Percentiles rank a stretch among this genome's conserved stretches.
Conservation (phyloP, 2,329 filamentous ascomycete genomes). For the Dothidotthia symphoricarpi region DNA sequence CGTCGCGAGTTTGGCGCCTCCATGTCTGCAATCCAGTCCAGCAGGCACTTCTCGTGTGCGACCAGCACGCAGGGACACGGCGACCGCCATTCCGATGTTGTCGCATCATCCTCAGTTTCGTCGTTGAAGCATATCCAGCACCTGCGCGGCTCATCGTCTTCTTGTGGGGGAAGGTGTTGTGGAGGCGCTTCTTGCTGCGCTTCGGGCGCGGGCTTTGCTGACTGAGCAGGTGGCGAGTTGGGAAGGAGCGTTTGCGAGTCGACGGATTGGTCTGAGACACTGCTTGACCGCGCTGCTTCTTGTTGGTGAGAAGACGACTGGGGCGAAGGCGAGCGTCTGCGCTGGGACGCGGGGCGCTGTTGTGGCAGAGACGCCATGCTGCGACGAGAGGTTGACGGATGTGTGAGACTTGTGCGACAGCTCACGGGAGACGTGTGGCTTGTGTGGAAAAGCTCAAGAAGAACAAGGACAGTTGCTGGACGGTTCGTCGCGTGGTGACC, state of each 20-base stretch:
- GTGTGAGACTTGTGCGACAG: not conserved
- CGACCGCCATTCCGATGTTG: slow-evolving; percentile 70
- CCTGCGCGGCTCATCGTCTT: slow-evolving; percentile 48
- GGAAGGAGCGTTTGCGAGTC: slow-evolving; percentile 49
- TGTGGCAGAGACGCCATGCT: slow-evolving; percentile 47
- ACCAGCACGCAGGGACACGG: slow-evolving; percentile 89
- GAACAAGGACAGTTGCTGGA: not conserved
- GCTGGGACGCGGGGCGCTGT: slow-evolving; percentile 38
- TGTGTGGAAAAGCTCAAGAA: not conserved
- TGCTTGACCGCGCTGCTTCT: slow-evolving; percentile 30
- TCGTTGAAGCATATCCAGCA: slow-evolving; percentile 72
- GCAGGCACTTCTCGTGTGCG: slow-evolving; percentile 84
- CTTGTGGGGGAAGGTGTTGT: slow-evolving; percentile 10
- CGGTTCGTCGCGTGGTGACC: not conserved
- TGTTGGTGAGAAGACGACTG: slow-evolving; percentile 18
- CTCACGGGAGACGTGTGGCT: not conserved
- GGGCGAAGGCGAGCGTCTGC: slow-evolving; percentile 27
- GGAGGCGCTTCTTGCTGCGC: slow-evolving; percentile 16
- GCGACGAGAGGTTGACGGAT: not conserved
- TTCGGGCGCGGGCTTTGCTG: slow-evolving; percentile 11
- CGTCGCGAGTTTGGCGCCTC: slow-evolving; percentile 61
- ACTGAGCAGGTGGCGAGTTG: slow-evolving; percentile 32
- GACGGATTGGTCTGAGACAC: slow-evolving; percentile 43
- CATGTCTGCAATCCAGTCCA: slow-evolving; percentile 91
- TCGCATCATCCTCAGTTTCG: slow-evolving; percentile 62